Evolutionary conservation across 169 alveolate species (phyloP), one percentile per base, ranked within the genome.

Genomic region (Neospora caninum): DNA sequence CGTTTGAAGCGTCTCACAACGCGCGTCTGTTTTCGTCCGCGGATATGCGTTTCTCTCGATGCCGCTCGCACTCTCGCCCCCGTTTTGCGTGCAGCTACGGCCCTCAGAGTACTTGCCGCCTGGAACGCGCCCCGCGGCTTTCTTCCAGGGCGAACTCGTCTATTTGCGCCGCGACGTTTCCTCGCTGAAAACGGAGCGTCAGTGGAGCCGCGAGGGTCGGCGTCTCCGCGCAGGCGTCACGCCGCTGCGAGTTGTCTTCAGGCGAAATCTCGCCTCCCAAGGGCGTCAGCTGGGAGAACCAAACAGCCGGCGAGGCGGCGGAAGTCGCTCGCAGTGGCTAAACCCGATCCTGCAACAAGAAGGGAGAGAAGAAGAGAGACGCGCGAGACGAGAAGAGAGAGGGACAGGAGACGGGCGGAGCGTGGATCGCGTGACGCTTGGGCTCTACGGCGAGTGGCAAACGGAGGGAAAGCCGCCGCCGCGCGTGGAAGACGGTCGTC

Each of bases 201-300:
- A 78, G 88, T 89, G 93, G 93, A 27, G 25, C n/a, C 86, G 93
- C 45, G 87, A 29, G 58, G 54, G 49, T 31, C 93, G 93, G 45
- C 36, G 53, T 7, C 86, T 89, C 43, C 13, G 45, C 34, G 45
- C n/a, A 38, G 88, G 27, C 36, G 93, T 10, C 38, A 42, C 16
- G 42, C 93, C 93, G 16, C 93, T 89, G 34, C 84, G 84, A 4
- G 1, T 31, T 13, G 84, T 73, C 42, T 1, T 20, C 84, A 18
- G 43, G 39, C 22, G 42, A 2, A n/a, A 6, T 4, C 84, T 13
- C 43, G 9, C 25, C 39, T 13, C 42, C 43, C 41, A 9, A 22
- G 43, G 39, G 25, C 73, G 0, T 6, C 1, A 1, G 7, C n/a
- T 22, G 16, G 34, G 73, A 64, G 73, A 29, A 29, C n/a, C n/a